phyloP scores from a whole-genome alignment of 2,329 filamentous ascomycete genomes.

The Cladophialophora psammophila region DNA sequence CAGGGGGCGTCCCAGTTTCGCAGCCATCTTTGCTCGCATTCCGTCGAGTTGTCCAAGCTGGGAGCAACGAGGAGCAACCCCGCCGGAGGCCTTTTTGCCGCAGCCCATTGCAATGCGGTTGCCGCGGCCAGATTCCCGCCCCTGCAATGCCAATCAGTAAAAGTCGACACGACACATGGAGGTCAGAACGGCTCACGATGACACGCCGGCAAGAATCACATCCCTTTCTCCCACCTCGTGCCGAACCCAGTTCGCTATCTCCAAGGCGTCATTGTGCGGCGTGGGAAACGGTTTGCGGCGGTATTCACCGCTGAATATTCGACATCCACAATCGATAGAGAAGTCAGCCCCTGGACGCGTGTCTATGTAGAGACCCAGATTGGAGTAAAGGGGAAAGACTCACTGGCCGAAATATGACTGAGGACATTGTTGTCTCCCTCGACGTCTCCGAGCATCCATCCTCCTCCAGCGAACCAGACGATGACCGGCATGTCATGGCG shows the following conservation, averaged over 20 bases:
- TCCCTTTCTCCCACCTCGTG: not conserved
- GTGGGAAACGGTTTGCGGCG: not conserved
- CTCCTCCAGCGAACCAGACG: slow-evolving; percentile 5
- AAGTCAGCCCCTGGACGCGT: not conserved
- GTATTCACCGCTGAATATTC: slow-evolving; percentile 1
- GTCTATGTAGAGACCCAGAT: no score
- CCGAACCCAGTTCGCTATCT: not conserved
- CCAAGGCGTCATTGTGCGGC: not conserved
- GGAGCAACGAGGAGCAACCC: slow-evolving; percentile 1
- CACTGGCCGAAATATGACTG: not conserved
- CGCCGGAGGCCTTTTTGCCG: not conserved
- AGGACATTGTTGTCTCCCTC: not conserved
- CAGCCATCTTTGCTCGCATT: not conserved
- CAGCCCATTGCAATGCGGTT: not conserved
- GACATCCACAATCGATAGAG: not conserved
- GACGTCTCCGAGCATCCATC: slow-evolving; percentile 5
- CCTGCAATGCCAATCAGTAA: not conserved
- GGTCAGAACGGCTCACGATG: not conserved
- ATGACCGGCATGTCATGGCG: not conserved
- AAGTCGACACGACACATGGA: not conserved
- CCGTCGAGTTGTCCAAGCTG: slow-evolving; percentile 2
- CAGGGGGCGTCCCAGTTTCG: not conserved
- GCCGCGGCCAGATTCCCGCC: slow-evolving; percentile 4
- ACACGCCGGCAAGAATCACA: slow-evolving; percentile 1
- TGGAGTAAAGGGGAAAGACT: not conserved